Evolutionary conservation across 768 basidiomycete genomes (phyloP), one percentile per base, ranked within the genome.

Genomic region (Serendipita sp.): DNA sequence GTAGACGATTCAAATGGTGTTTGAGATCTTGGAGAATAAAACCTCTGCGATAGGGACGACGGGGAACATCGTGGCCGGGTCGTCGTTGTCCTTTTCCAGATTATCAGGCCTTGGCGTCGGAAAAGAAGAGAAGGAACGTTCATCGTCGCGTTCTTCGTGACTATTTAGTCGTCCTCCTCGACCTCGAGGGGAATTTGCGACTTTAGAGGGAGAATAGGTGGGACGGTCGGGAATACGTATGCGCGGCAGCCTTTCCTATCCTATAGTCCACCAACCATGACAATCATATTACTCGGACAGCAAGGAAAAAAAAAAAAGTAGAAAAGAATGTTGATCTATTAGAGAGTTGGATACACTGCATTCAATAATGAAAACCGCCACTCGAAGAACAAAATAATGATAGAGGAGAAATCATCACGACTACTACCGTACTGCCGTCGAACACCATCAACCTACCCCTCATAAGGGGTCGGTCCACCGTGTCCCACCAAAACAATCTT

Each of bases 401-500:
- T 41, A 5, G 38, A 41, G 7, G 7, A 13, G 13, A 2, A 41
- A 5, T 41, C 38, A 41, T 41, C 38, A 5, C 38, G 38, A 41
- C 38, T 13, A 41, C 38, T 41, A 23, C 23, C 1, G 23, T 23
- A 23, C 23, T 23, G 23, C 23, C 1, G 23, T 23, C 23, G 23
- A 23, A 23, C 23, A 23, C 23, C 23, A 28, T 54, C 2, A 1
- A 30, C 52, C 30, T 30, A 60, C 11, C 56, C 56, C 23, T 60
- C 56, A 60, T 60, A 60, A 8, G 56, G 56, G 16, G 67, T 41
- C 30, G 75, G 72, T 8, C 75, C 75, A 2, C 76, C 77, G 7
- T 63, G 65, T 4, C 89, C 88, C 2, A 79, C 78, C 3, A 91
- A 76, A 10, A 83, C 71, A 75, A 86, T 79, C 66, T 81, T 78